Percentiles rank a stretch among this genome's conserved stretches.
phyloP scores from a whole-genome alignment of 352 stramenopile genomes.

The Salisapilia sapeloensis region DNA sequence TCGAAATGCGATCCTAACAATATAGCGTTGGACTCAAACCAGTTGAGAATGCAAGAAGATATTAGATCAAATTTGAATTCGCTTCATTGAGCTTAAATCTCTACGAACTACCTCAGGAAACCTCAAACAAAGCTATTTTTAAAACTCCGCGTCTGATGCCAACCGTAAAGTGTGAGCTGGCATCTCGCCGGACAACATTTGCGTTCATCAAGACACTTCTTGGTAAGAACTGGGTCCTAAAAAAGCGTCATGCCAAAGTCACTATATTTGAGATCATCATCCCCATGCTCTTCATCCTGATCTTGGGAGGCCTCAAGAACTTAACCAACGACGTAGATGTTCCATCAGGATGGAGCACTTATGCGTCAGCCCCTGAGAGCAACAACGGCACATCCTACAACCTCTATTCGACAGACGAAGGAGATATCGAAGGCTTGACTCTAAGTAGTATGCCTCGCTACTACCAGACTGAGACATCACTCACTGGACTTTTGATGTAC shows the following conservation, averaged over 20 bases:
- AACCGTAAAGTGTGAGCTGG: too few relatives aligned
- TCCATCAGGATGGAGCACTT: conserved; percentile 30
- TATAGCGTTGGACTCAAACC: too few relatives aligned
- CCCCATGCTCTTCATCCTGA: conserved; percentile 46
- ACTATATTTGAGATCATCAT: conserved; percentile 37
- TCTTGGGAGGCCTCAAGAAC: conserved; percentile 29
- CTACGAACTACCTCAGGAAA: too few relatives aligned
- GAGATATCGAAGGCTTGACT: not conserved
- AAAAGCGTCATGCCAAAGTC: conserved; percentile 35
- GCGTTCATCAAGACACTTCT: conserved; percentile 26
- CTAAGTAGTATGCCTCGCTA: conserved; percentile 10
- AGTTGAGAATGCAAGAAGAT: too few relatives aligned
- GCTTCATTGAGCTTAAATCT: too few relatives aligned
- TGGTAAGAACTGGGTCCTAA: conserved; percentile 63
- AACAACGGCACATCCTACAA: conserved; percentile 9
- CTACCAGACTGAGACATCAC: conserved; percentile 21
- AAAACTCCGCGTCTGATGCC: too few relatives aligned
- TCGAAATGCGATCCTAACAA: too few relatives aligned
- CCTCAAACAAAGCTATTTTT: too few relatives aligned
- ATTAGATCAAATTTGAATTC: too few relatives aligned
- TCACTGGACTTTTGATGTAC: conserved; percentile 32
- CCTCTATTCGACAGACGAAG: conserved; percentile 12
- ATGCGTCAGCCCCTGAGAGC: conserved; percentile 5
- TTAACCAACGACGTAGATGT: conserved; percentile 36
- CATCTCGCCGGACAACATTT: conserved; percentile 7